Base-by-base conservation (phyloP, 202 grass and related monocot species). In the Setaria viridis region DNA sequence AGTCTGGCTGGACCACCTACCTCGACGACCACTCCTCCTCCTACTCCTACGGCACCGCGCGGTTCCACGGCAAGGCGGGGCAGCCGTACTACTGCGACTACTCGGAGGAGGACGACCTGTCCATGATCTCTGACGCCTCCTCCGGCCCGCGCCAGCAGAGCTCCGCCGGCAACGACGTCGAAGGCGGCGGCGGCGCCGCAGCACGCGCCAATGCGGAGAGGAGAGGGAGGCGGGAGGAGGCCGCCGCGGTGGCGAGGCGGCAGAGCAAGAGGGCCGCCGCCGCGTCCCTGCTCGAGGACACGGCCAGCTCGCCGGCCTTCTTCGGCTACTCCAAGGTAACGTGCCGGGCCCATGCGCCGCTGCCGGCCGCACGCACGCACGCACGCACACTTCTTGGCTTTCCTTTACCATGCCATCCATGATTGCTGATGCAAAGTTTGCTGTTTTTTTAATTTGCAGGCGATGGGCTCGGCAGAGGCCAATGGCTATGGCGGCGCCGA, bases 81-180 rank as follows among this genome's bases (percentile, higher is more conserved):
- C 73, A 76, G 80, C 54, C 43, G 34, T 62, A 68, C 62, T 71
- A 67, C 83, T 25, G 25, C 67, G 57, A 42, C 25, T 78, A 32
- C 72, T 81, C 77, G 58, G 91, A 89, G 69, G 93, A 94, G 60
- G 96, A 98, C 46, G 91, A 91, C 86, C 90, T 94, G 34, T 99
- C 97, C 12, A 96, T 99, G 97, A 80, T 99, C 90, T 99, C 93
- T 69, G 97, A 99, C 87, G 97, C 97, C 68, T 99, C 97, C 30
- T 99, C 97, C 69, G 93, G 93, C 11, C 97, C 97, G 3, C 93
- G 88, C 49, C 93, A 89, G 12, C 89, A 88, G 47, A 71, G 19
- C 85, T 81, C 91, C 4, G 63, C 81, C 48, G 85, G 63, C 48
- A 74, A 83, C 55, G 83, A 82, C 17, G 79, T 71, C 57, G 72